These are phyloP conservation scores for Boletus reticulatus DNA, from an alignment of 768 basidiomycete species.

Conservation along the genomic window DNA sequence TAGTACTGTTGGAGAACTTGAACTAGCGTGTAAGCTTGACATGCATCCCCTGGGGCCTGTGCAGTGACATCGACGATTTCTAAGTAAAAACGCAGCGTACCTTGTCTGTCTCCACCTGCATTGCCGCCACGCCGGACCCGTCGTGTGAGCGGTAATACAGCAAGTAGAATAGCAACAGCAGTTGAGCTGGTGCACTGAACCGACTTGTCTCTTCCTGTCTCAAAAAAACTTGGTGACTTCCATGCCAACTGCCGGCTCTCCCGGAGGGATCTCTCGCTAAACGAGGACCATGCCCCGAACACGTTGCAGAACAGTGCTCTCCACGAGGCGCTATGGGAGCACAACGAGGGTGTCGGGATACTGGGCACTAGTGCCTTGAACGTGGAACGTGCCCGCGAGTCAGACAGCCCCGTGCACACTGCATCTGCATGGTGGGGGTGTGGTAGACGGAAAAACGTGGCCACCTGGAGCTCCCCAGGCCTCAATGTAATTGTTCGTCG, in stretches of 20 bases:
- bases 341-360: slow-evolving; percentile 13
- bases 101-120: slow-evolving; percentile 13
- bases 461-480: neutral
- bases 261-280: slow-evolving; percentile 15
- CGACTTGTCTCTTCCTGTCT: neutral
- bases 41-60: slow-evolving; percentile 9
- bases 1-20: neutral
- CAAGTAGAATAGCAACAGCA: neutral
- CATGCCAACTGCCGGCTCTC: slow-evolving; percentile 7
- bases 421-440: neutral
- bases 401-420: neutral
- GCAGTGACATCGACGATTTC: slow-evolving; percentile 18
- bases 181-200: neutral
- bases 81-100: slow-evolving; percentile 12
- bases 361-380: neutral
- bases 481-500: neutral
- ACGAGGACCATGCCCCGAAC: slow-evolving; percentile 10
- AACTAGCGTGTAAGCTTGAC: slow-evolving; percentile 4
- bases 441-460: slow-evolving; percentile 11
- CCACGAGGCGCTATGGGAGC: slow-evolving; percentile 20
- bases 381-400: slow-evolving; percentile 5
- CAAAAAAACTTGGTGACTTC: slow-evolving; percentile 1
- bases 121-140: slow-evolving; percentile 11
- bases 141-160: slow-evolving; percentile 3
- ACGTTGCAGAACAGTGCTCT: slow-evolving; percentile 9